These are phyloP conservation scores for Blastocystis sp. DNA, from an alignment of 352 stramenopile species.

Conservation along the genomic window DNA sequence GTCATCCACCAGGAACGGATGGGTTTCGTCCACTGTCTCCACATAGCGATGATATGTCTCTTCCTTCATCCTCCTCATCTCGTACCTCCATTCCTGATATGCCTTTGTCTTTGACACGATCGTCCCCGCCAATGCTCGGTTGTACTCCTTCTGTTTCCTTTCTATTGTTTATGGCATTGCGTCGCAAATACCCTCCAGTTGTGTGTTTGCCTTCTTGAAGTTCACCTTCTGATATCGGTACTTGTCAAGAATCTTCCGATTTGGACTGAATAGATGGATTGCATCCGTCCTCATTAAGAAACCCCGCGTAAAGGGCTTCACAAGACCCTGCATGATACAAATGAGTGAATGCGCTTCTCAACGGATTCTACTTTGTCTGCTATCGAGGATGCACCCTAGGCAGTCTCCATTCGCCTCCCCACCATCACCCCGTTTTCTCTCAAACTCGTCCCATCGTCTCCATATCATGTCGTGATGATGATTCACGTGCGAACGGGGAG, in stretches of 20 bases:
- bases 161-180: constrained; percentile 12
- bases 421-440: too few relatives aligned
- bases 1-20: constrained; percentile 65
- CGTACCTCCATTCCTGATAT: constrained; percentile 50
- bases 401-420: too few relatives aligned
- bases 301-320: background rate
- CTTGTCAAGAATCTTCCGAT: constrained; percentile 45
- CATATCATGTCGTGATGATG: too few relatives aligned
- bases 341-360: too few relatives aligned
- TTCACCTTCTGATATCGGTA: constrained; percentile 24
- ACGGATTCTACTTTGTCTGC: too few relatives aligned
- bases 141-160: constrained; percentile 17
- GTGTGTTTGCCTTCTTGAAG: background rate
- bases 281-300: background rate
- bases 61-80: constrained; percentile 34
- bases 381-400: too few relatives aligned
- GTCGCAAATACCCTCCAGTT: background rate
- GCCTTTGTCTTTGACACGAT: constrained; percentile 38
- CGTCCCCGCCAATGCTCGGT: constrained; percentile 10
- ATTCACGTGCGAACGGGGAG: too few relatives aligned
- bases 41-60: constrained; percentile 51
- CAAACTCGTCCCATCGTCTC: too few relatives aligned
- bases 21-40: constrained; percentile 16
- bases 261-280: background rate
- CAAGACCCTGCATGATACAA: background rate